These are phyloP conservation scores for Schizosaccharomyces octosporus DNA, from an alignment of 805 yeast species.

Conservation along the genomic window DNA sequence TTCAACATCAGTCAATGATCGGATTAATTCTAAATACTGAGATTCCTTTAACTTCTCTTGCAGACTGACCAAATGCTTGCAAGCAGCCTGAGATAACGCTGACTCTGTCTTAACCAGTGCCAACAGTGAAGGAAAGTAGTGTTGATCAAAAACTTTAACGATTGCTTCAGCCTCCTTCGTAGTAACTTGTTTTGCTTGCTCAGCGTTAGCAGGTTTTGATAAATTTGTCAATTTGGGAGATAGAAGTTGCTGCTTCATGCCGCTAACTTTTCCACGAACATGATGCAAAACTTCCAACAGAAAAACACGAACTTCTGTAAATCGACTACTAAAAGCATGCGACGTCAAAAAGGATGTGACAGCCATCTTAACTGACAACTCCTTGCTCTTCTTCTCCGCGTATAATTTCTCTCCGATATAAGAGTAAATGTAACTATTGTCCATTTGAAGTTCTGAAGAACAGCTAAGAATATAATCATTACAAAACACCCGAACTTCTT, in stretches of 20 bases:
- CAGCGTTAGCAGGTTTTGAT: neutral
- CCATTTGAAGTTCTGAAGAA: conserved; percentile 24
- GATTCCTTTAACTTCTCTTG: neutral
- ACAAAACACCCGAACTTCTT: conserved; percentile 30
- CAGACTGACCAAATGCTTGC: conserved; percentile 31
- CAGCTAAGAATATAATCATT: conserved; percentile 16
- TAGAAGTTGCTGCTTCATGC: conserved; percentile 17
- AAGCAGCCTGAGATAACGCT: conserved; percentile 30
- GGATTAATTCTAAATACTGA: neutral
- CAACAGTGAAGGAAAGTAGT: conserved; percentile 26
- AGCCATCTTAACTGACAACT: conserved; percentile 15
- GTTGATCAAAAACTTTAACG: conserved; percentile 6
- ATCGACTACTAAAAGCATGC: conserved; percentile 29
- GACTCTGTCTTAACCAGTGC: conserved; percentile 30
- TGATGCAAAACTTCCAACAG: conserved; percentile 24
- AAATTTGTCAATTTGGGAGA: neutral
- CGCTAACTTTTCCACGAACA: conserved; percentile 14
- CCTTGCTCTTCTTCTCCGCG: conserved; percentile 8
- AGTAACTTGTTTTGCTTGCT: neutral
- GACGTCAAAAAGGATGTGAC: conserved; percentile 41
- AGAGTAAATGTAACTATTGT: conserved; percentile 20
- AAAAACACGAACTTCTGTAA: conserved; percentile 32
- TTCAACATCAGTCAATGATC: neutral
- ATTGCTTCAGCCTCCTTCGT: neutral
- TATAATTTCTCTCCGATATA: conserved; percentile 9